Base-by-base conservation (phyloP, 1,284 basidiomycete genomes). In the Malassezia japonica region DNA sequence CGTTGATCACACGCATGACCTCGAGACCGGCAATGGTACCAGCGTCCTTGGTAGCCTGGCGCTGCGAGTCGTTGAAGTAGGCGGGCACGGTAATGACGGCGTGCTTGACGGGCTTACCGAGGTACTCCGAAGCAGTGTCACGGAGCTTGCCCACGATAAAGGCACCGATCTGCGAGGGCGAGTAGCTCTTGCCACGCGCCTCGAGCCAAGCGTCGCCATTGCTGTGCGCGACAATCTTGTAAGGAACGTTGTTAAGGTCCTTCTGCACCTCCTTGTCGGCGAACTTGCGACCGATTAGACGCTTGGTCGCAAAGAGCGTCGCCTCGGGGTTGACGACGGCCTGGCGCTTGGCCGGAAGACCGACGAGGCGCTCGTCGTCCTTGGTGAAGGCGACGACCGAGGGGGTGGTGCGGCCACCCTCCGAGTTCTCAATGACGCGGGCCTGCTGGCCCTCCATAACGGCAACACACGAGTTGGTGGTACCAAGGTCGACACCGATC, bases 371-470 rank as follows among this genome's bases (percentile, higher is more conserved):
- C 74, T 77, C 65, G 66, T 78, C 78, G 33, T 77, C 76, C 77
- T 96, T 95, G 61, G 91, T 90, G 81, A 98, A 98, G 35, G 92
- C 94, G 61, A 98, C 89, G 52, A 95, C 88, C 45, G 92, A 98
- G 8, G 94, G 94, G 25, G 92, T 98, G 61, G 92, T 96, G 69
- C 92, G 83, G 58, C 87, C 87, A 79, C 92, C 92, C 79, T 98
- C 92, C 10, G 90, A 78, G 79, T 98, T 96, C 77, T 96, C 92
- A 67, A 98, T 86, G 61, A 98, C 92, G 64, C 87, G 85, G 50
- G 91, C 78, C 90, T 85, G 69, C 56, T 69, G 67, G 43, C 89
- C 91, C 79, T 95, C 91, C 87, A 91, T 94, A 38, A 69, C 59
- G 29, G 68, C 66, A 25, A 71, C 68, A 62, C 68, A 71, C 44